Base-by-base conservation (phyloP, 1,284 basidiomycete genomes). In the Stygiomarasmius scandens region DNA sequence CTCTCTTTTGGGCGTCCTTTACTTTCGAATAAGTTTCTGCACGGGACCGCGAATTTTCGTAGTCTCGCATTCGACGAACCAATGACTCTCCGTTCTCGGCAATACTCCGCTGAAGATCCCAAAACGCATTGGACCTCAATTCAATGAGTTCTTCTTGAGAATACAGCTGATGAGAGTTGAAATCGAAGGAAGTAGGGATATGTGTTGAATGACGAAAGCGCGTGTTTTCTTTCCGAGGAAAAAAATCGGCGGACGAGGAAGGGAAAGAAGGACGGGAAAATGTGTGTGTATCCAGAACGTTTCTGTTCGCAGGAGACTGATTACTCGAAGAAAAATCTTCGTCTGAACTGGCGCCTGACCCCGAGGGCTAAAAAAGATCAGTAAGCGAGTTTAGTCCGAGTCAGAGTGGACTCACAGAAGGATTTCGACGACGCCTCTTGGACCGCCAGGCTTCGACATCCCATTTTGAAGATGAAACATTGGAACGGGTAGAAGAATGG, bases 21-120 rank as follows among this genome's bases (percentile, higher is more conserved):
- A 71, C 66, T 50, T 74, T 75, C 27, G 67, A 66, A 59, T 74
- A 71, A 16, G 71, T 66, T 44, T 68, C 66, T 29, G 72, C 68
- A 64, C 72, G 71, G 43, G 77, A 77, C 52, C 83, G 75, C 27
- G 76, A 75, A 51, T 76, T 71, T 67, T 90, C 87, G 66, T 83
- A 86, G 61, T 88, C 84, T 55, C 85, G 85, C 87, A 90, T 90
- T 55, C 85, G 83, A 55, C 75, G 79, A n/a, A 90, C 79, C 49
- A 90, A 77, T 12, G 84, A 82, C 63, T 89, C 87, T 25, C 83
- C 85, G 60, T 76, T 83, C 63, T 87, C 82, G 36, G 75, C 74
- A 23, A 90, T 76, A 59, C 81, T 87, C 64, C 79, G 76, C 50
- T 78, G 83, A 32, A 90, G 77, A 61, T 89, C 85, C 67, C 77